These are phyloP conservation scores for Rauvolfia tetraphylla DNA, from an alignment of 257 asterid genomes.

Conservation along the genomic window DNA sequence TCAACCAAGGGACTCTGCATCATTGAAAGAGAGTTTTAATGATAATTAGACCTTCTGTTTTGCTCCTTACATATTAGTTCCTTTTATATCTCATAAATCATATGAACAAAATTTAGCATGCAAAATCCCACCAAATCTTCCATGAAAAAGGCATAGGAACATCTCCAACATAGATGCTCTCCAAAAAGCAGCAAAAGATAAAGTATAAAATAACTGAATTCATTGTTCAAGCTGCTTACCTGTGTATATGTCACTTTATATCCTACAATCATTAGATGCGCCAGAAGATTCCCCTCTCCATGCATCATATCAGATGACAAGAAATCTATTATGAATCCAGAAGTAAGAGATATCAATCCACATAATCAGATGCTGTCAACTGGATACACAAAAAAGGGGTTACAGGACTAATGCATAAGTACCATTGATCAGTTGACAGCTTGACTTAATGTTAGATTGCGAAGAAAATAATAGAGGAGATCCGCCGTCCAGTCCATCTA, in stretches of 20 bases:
- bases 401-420: conserved; percentile 23
- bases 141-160: neutral
- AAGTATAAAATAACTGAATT: neutral
- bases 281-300: conserved; percentile 90
- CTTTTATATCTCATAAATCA: neutral
- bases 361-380: neutral
- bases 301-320: conserved; percentile 92
- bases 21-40: conserved; percentile 6
- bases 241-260: conserved; percentile 76
- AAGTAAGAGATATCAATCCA: conserved; percentile 15
- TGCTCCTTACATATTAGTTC: neutral
- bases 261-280: conserved; percentile 85
- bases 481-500: conserved; percentile 97
- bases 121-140: neutral
- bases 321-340: conserved; percentile 47
- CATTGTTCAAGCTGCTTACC: conserved; percentile 45
- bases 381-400: no score
- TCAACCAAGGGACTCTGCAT: conserved; percentile 76
- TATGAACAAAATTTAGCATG: neutral
- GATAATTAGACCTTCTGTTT: neutral
- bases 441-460: conserved; percentile 66
- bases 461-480: conserved; percentile 75
- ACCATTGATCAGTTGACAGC: conserved; percentile 79
- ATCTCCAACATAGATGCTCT: neutral
- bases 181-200: conserved; percentile 4